These are phyloP conservation scores for Turnera subulata DNA, from an alignment of 345 rosid species.

Conservation along the genomic window DNA sequence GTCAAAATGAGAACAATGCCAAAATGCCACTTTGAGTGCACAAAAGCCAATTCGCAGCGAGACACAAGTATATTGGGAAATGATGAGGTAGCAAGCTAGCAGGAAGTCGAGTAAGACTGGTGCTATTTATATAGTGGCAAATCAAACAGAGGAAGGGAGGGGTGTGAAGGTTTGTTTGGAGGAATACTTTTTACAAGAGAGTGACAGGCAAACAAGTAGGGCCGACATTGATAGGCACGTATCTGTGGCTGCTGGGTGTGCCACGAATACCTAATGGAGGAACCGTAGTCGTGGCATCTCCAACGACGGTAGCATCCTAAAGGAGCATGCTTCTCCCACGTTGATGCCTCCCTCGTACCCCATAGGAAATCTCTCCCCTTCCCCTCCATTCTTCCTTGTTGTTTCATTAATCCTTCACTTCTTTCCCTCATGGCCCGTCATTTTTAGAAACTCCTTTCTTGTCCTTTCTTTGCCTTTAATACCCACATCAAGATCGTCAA, in stretches of 20 bases:
- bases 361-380: not conserved
- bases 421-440: too few species aligned
- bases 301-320: slow-evolving; percentile 42
- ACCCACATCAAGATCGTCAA: too few species aligned
- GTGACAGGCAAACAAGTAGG: not conserved
- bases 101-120: not conserved
- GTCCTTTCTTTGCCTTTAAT: too few species aligned
- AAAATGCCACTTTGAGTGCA: not conserved
- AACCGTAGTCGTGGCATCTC: slow-evolving; percentile 57
- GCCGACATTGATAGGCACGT: not conserved
- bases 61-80: too few species aligned
- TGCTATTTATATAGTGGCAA: not conserved
- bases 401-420: too few species aligned
- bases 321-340: slow-evolving; percentile 43
- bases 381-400: not conserved
- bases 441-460: too few species aligned
- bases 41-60: too few species aligned
- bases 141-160: not conserved
- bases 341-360: slow-evolving; percentile 11
- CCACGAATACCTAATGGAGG: slow-evolving; percentile 32
- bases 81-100: not conserved
- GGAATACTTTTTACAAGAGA: not conserved
- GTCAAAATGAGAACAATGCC: not conserved
- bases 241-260: slow-evolving; percentile 21
- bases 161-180: too few species aligned